These are phyloP conservation scores for Chaetomium globosum DNA, from an alignment of 2,329 filamentous ascomycete genomes.

Conservation along the genomic window DNA sequence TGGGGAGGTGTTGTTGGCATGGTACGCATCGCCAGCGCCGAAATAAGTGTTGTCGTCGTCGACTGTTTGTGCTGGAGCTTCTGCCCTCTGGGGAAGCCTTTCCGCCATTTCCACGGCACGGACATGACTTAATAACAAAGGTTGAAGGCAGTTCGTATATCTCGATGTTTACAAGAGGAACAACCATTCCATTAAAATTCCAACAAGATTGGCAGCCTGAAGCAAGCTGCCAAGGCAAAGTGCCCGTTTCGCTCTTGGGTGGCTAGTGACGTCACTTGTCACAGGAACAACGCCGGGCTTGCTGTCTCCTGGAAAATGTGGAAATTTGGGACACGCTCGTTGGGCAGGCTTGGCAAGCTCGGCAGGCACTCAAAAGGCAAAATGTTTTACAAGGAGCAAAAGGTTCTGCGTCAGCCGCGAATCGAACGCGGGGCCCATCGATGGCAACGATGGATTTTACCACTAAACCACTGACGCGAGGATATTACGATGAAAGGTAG, in stretches of 20 bases:
- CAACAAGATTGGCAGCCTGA: neutral
- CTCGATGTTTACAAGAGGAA: neutral
- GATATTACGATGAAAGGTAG: too few relatives aligned
- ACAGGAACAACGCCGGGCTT: too few relatives aligned
- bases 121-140: neutral
- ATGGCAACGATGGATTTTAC: slow-evolving; percentile 59
- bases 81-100: neutral
- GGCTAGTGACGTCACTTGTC: neutral
- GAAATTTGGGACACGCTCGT: neutral
- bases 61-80: neutral
- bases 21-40: neutral
- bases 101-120: neutral
- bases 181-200: neutral
- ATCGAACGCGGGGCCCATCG: slow-evolving; percentile 47
- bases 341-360: too few relatives aligned
- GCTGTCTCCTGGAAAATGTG: neutral
- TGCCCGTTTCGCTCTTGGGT: neutral
- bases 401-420: slow-evolving; percentile 35
- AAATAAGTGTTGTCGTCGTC: neutral
- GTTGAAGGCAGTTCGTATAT: neutral
- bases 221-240: neutral
- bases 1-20: neutral
- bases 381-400: neutral
- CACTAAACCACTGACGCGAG: slow-evolving; percentile 52
- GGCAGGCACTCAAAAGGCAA: neutral